Evolutionary conservation across 495 filamentous ascomycete species (phyloP), one percentile per base, ranked within the genome.

Genomic region (Podospora bellae-mahoneyi): DNA sequence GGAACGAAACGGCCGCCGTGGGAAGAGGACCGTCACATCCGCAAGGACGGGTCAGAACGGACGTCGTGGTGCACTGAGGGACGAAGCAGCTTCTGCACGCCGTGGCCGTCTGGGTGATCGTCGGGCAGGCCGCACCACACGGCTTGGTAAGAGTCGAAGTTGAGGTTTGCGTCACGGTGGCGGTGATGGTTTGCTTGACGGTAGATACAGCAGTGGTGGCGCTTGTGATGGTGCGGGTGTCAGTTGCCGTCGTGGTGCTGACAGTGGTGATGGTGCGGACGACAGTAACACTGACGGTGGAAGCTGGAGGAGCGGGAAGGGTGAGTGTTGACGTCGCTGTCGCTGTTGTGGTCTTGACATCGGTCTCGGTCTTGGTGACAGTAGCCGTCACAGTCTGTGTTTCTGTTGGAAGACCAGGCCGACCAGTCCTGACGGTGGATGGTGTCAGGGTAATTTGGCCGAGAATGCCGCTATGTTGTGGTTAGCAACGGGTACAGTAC

Each of bases 31-130:
- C 71, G 6, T 58, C 55, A 61, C 75, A 77, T 9, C 74, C 72
- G 54, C 72, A 74, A 0, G 75, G 71, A 56, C 64, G 39, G 0
- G 74, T 73, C 7, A 76, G 66, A 3, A 67, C 66, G 23, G 27
- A 18, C 16, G 74, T 76, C n/a, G 66, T 69, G 39, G 75, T 75
- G 74, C 74, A 76, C 60, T 68, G 66, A 18, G 75, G 75, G 19
- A 76, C 66, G 18, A 76, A 62, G 72, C 74, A 77, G 19, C 64
- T 60, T 10, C 53, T 27, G 72, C 74, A 77, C 2, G 75, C 75
- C 2, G 74, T 77, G 0, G 70, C 71, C 0, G 75, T 77, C 13
- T 60, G 48, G 0, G 73, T 75, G 65, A 75, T 64, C 28, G 73
- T 75, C 1, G 73, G 73, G 68, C 73, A 75, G 19, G 60, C 55